Conservation (phyloP, 306 rosid species). For the Gastrolobium villosum region DNA sequence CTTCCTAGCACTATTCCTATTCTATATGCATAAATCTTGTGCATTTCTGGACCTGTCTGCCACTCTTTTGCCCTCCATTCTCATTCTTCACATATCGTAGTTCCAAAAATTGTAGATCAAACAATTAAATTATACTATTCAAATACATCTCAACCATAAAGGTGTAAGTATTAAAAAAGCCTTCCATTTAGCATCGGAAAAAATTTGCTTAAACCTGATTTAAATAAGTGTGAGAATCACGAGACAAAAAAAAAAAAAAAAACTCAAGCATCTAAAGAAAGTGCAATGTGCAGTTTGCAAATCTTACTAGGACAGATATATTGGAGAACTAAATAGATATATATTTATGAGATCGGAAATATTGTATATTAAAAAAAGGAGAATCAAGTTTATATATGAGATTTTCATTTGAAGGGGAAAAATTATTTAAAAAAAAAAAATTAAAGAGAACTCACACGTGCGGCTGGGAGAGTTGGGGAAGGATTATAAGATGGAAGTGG, state of each 20-base stretch:
- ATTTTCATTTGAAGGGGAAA: background rate
- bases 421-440: too few relatives aligned
- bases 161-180: background rate
- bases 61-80: background rate
- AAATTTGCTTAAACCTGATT: conserved; percentile 5
- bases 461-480: conserved; percentile 43
- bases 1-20: background rate
- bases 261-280: conserved; percentile 1
- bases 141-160: background rate
- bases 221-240: conserved; percentile 30
- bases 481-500: background rate
- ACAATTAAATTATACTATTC: background rate
- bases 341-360: conserved; percentile 37
- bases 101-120: conserved; percentile 20
- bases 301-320: conserved; percentile 23
- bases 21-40: background rate
- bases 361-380: background rate
- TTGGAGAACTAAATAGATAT: background rate
- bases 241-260: conserved; percentile 24
- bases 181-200: conserved; percentile 23
- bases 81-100: background rate
- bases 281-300: background rate
- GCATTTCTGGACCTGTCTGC: conserved; percentile 6
- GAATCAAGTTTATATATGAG: conserved; percentile 11
- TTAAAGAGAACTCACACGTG: conserved; percentile 70